phyloP scores from a whole-genome alignment of 108 stramenopile genomes.

The Fistulifera pelliculosa region DNA sequence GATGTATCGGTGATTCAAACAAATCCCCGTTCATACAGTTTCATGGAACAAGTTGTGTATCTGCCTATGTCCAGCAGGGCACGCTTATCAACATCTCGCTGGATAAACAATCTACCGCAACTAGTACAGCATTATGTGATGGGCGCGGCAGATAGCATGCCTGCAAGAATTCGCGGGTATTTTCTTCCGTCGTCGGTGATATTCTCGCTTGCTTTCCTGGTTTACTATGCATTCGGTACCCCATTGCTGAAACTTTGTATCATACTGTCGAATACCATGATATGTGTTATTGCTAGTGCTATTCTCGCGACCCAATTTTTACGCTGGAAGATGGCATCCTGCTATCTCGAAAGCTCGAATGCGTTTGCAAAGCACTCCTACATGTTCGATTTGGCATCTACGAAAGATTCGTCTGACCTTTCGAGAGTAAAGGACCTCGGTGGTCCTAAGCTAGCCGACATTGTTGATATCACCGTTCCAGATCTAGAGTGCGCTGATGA shows the following conservation, averaged over 20 bases:
- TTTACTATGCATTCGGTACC: no score
- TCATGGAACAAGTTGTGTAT: slow-evolving; percentile 58
- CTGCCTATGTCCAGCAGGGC: slow-evolving; percentile 46
- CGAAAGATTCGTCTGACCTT: background rate
- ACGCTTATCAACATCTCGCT: slow-evolving; percentile 11
- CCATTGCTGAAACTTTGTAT: no score
- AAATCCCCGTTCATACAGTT: slow-evolving; percentile 16
- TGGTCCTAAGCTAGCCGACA: no score
- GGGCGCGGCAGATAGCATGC: no score
- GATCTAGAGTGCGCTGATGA: background rate
- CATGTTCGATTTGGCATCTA: background rate
- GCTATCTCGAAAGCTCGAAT: slow-evolving; percentile 36
- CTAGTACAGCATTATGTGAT: slow-evolving; percentile 2
- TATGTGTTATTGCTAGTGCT: background rate
- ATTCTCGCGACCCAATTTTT: slow-evolving; percentile 15
- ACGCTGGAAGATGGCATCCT: slow-evolving; percentile 25
- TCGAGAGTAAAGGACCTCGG: no score
- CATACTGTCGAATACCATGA: background rate
- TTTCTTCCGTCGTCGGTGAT: no score
- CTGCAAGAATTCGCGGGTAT: no score
- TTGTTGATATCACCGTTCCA: no score
- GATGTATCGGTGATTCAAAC: slow-evolving; percentile 17
- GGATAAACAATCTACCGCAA: slow-evolving; percentile 21
- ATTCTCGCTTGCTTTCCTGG: no score
- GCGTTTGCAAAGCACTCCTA: slow-evolving; percentile 37